Evolutionary conservation across 2,329 filamentous ascomycete species (phyloP).

Genomic region (Colletotrichum sp.): DNA sequence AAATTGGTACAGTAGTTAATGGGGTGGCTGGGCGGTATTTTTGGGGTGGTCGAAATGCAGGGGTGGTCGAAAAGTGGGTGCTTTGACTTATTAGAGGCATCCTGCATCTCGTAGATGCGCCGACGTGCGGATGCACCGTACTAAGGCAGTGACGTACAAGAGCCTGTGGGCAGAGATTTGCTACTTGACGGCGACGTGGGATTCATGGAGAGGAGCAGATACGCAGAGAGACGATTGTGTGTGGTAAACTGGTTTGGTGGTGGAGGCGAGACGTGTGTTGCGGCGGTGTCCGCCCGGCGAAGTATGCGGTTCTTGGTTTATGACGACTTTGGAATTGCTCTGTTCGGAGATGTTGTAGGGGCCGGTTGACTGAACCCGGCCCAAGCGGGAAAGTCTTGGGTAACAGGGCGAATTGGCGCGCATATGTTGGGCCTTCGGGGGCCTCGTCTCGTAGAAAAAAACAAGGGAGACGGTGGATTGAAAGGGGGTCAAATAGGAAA

Average conservation of each 20-base stretch:
- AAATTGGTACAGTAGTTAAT: too few species aligned
- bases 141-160: background rate
- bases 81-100: background rate
- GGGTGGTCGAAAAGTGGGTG: too few species aligned
- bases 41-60: too few species aligned
- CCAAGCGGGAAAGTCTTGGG: background rate
- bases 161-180: background rate
- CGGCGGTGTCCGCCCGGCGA: background rate
- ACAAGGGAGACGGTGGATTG: background rate
- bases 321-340: background rate
- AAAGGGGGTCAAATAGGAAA: slow-evolving; percentile 16
- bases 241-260: background rate
- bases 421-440: background rate
- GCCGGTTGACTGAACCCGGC: background rate
- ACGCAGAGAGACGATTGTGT: background rate
- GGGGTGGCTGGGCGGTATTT: too few species aligned
- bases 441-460: background rate
- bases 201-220: slow-evolving; percentile 1
- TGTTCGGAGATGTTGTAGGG: background rate
- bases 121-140: background rate
- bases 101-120: background rate
- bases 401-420: background rate
- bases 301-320: background rate
- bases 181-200: background rate
- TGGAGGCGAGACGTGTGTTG: background rate